A percentile compares a stretch with the other conserved stretches of the same genome.
Evolutionary conservation across 495 filamentous ascomycete genomes (phyloP).

Genomic region (Amphirosellinia nigrospora): DNA sequence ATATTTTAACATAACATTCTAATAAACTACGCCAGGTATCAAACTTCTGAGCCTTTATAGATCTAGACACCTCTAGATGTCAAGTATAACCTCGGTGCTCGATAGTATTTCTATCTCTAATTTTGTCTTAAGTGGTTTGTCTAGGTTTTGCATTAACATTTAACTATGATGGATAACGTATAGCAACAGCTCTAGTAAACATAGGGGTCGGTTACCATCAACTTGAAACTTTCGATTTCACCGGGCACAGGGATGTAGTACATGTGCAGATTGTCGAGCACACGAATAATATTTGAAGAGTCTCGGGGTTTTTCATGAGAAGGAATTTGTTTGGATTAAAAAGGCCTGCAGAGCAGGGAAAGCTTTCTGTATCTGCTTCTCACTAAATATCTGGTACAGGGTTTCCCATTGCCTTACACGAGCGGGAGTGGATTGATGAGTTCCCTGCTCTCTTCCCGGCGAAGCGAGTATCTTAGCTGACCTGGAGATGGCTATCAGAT

Average conservation of each 20-base stretch:
- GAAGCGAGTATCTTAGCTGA: constrained; percentile 16
- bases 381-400: constrained; percentile 24
- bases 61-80: not conserved
- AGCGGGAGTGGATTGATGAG: not conserved
- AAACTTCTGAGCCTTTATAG: not conserved
- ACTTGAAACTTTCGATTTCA: not conserved
- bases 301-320: not conserved
- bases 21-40: not conserved
- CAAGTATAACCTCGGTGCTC: not conserved
- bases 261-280: not conserved
- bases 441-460: not conserved
- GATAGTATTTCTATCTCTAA: not conserved
- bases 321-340: not conserved
- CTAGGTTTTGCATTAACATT: not conserved
- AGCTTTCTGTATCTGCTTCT: constrained; percentile 20
- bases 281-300: not conserved
- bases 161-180: not conserved
- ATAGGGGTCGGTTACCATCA: not conserved
- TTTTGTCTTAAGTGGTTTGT: not conserved
- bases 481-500: constrained; percentile 29
- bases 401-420: not conserved
- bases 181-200: not conserved
- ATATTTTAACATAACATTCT: not conserved
- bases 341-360: constrained; percentile 26
- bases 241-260: not conserved